Evolutionary conservation across 1,139 yeast species (phyloP), one percentile per base, ranked within the genome.

Genomic region (Suhomyces chickasaworum): DNA sequence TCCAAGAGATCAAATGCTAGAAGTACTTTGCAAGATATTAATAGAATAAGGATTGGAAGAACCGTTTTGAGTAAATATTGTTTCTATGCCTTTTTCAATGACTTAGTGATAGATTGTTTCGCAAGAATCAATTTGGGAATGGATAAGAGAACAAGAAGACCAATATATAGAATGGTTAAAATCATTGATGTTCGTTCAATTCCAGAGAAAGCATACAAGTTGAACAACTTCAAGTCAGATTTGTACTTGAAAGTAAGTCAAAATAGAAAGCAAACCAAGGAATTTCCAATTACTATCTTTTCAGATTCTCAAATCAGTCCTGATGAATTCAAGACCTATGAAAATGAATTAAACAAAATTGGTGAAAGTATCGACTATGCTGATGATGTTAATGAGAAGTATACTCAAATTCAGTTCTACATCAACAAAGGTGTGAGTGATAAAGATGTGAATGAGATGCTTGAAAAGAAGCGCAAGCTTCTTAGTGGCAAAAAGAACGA

Each of bases 141-240:
- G 36, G 87, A 86, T 58, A 77, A 76, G 45, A 77, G 81, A 41
- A 80, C 83, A 7, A 81, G 85, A 39, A 71, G 71, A 54, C 78
- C 86, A n/a, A 79, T 81, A 50, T 93, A 93, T 66, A 77, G 97
- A 56, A 79, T 91, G 80, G 96, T 93, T 39, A 86, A 83, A 60
- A 82, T 95, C 44, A 84, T 83, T 53, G 86, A 81, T 46, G 76
- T 85, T 25, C 78, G 80, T 39, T 68, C 73, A 39, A 58, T 56
- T 16, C 77, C 78, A 2, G 84, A 83, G 35, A 81, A 75, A 53
- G 79, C 83, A 21, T 86, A 86, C 63, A 71, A 66, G 39, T 66
- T 84, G 58, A 81, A 82, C 9, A 74, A 69, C 37, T 73, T 80
- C 56, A 74, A 75, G 60, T 77, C 83, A 54, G 83, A 84, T 63